Evolutionary conservation across 2,329 filamentous ascomycete genomes (phyloP), one percentile per base, ranked within the genome.

Genomic region (Dothideomycetes sp.): DNA sequence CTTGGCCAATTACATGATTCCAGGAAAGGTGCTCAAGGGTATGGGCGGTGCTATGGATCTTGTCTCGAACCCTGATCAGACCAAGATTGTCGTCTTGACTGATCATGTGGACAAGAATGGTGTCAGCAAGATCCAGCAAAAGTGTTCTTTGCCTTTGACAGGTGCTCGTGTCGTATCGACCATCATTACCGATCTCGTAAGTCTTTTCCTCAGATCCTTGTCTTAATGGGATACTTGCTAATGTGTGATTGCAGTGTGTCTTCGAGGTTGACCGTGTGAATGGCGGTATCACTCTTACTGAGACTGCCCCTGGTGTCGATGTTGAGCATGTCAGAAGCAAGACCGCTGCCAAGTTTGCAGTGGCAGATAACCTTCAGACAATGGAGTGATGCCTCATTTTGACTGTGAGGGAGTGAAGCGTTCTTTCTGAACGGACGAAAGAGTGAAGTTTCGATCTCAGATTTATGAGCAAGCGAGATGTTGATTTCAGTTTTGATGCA

Each of bases 71-170:
- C 87, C 87, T 1, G 76, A 76, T 49, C 71, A 72, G 50, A 94
- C 87, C 23, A 91, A 91, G 70, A 87, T 95, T n/a, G 88, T 95
- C 2, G 84, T 94, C 37, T 88, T 88, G 3, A 94, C 94, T 81
- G 88, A 95, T 64, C 88, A 95, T 67, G 91, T 85, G 10, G 88
- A 94, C 59, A 94, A 94, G 77, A 91, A 93, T 70, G 88, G 88
- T 45, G 82, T 84, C 59, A 74, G 88, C 44, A 95, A 95, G 80
- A 93, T 95, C 58, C 74, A 95, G 51, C 87, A 88, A 71, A 84
- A 94, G 67, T 94, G 88, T 65, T 84, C 85, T 45, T 89, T 95
- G 67, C 88, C 88, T n/a, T 66, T 95, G 56, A 95, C 88, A 1
- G 88, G 88, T 28, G 82, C 81, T 51, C 74, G 83, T 19, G 93